Evolutionary conservation across 345 rosid genomes (phyloP), one percentile per base, ranked within the genome.

Genomic region (Hirschfeldia incana): DNA sequence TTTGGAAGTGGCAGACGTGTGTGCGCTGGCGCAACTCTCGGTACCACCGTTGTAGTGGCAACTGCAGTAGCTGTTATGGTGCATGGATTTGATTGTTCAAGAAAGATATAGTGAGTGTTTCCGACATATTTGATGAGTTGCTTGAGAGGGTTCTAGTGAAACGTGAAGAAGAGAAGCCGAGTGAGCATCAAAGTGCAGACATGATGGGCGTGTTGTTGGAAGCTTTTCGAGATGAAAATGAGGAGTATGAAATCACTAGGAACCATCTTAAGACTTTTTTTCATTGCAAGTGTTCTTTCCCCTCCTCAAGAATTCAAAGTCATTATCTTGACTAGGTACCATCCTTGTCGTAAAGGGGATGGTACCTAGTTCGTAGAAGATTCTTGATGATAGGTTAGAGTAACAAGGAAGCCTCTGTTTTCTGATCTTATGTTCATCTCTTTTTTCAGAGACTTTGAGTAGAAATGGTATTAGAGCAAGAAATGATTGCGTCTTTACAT

Each of bases 261-360:
- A 86, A 83, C 62, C 84, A 92, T 46, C 78, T 87, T 27, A 90
- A 92, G 77, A 88, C 91, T 46, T 86, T 90, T 29, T 69, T 73
- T 90, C 28, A 80, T 85, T 90, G 97, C 88, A 85, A 27, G n/a
- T 30, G 21, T 30, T 26, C 3, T 8, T 4, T 58, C 59, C 53
- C 6, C 11, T 61, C 68, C 2, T 34, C 39, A 36, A 15, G 29
- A 63, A 4, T 62, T 60, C 33, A 10, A 27, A 27, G 30, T 17
- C 1, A 57, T 8, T 57, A 8, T 57, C 27, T 9, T 17, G 28
- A 21, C 21, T 21, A 21, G 21, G 21, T 21, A 21, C 21, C 21
- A 21, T 21, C 21, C 21, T 21, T 21, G 21, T 21, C 21, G 21
- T 21, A 21, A 21, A 21, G 21, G 21, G 21, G 21, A 21, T 13